Base-by-base conservation (phyloP, 1,284 basidiomycete species). In the Schizophyllum amplum region DNA sequence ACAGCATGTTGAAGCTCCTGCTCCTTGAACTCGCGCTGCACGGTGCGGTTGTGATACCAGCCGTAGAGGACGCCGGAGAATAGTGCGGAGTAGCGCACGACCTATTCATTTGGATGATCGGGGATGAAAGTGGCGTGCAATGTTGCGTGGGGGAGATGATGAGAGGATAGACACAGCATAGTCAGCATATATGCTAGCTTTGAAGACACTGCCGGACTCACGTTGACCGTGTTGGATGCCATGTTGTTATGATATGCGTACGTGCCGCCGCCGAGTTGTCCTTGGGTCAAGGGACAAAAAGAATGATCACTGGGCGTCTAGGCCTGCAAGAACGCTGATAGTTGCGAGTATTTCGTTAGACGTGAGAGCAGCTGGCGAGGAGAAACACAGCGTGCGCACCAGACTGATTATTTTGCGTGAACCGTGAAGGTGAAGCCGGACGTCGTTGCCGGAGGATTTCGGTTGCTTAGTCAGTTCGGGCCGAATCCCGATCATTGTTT, bases 51-150 rank as follows among this genome's bases (percentile, higher is more conserved):
- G 79, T 98, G 96, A 66, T 86, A 80, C 71, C 97, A 87, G 67
- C 97, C 96, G 73, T 98, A 99, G 71, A 87, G 76, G 66, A 98
- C 83, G 69, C 96, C 96, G 57, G 83, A 81, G 62, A 90, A 76
- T 64, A 99, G 85, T 55, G 96, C 94, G 46, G 94, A 88, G 76
- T 98, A 99, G 67, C 96, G 92, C 68, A 91, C 90, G 71, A 98
- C 95, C 96, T 99, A 42, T 42, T 42, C 13, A 17, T 2, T 13
- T 13, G 33, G 13, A 17, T 42, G 33, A 42, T 42, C 33, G 33
- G 33, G 33, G 33, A 42, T n/a, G n/a, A n/a, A n/a, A n/a, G n/a
- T n/a, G 33, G 33, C 33, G 33, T 9, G 17, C 33, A 17, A 9
- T n/a, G n/a, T n/a, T n/a, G n/a, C n/a, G n/a, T n/a, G n/a, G n/a